These are phyloP conservation scores for Spizellomyces punctatus DNA, from an alignment of 192 early-diverging fungal species.

Conservation along the genomic window DNA sequence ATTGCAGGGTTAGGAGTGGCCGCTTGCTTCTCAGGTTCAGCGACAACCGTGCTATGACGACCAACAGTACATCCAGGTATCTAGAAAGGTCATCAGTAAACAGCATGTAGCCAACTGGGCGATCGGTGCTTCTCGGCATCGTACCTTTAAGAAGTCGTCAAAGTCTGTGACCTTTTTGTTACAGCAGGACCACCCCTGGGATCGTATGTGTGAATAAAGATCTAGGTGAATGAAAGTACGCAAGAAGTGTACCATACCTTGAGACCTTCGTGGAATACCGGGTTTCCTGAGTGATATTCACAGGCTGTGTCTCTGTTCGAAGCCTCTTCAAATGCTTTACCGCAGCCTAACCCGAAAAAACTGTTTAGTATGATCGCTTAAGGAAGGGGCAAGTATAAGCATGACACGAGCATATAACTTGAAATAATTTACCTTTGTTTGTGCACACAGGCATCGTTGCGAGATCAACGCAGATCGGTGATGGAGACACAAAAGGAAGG, in stretches of 20 bases:
- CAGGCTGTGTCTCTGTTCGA: conserved; percentile 78
- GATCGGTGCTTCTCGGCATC: not conserved
- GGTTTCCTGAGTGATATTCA: conserved; percentile 84
- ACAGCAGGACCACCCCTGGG: conserved; percentile 93
- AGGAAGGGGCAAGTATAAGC: not conserved
- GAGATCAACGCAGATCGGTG: not conserved
- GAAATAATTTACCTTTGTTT: conserved; percentile 39
- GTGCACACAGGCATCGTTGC: conserved; percentile 27
- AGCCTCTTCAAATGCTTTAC: conserved; percentile 75
- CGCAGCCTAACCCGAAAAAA: conserved; percentile 71
- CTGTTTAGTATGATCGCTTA: not conserved
- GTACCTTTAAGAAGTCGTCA: conserved; percentile 83
- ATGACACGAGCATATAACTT: not conserved
- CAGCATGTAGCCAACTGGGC: not conserved
- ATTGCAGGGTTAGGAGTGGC: conserved; percentile 32
- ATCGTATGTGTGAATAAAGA: not conserved
- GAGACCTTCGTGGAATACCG: conserved; percentile 94
- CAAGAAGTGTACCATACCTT: conserved; percentile 19
- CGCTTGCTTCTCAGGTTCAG: conserved; percentile 39
- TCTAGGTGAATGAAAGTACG: not conserved
- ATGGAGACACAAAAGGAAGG: no score
- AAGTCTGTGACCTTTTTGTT: conserved; percentile 85
- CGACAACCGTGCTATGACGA: conserved; percentile 58
- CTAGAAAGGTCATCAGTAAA: conserved; percentile 6
- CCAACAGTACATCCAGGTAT: conserved; percentile 88